These are phyloP conservation scores for Rhinocladiella mackenziei DNA, from an alignment of 2,329 filamentous ascomycete genomes.

Conservation along the genomic window DNA sequence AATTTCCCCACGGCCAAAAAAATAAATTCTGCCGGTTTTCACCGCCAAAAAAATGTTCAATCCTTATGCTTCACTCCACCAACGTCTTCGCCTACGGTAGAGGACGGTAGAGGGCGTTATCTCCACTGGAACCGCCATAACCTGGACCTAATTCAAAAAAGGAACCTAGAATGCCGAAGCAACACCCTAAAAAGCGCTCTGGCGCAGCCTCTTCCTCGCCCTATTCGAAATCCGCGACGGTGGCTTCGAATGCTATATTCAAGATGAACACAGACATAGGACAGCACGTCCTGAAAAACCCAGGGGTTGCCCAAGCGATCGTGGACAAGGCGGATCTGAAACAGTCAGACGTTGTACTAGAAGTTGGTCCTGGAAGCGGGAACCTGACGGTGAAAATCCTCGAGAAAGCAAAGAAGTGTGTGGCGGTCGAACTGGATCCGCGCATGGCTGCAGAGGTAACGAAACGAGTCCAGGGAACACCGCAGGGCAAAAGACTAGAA, in stretches of 20 bases:
- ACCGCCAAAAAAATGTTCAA: no score
- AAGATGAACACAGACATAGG: conserved; percentile 94
- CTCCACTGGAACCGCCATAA: no score
- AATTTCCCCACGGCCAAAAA: not conserved
- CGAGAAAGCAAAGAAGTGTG: conserved; percentile 76
- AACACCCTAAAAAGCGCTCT: conserved; percentile 52
- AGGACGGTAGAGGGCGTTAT: no score
- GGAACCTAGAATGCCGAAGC: conserved; percentile 57
- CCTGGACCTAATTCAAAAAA: no score
- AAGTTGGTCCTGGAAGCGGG: conserved; percentile 86
- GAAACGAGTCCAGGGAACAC: conserved; percentile 86
- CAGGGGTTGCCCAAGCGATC: conserved; percentile 75
- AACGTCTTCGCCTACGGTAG: no score
- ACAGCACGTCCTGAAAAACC: conserved; percentile 89
- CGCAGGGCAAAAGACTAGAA: conserved; percentile 77
- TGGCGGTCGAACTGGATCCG: conserved; percentile 89
- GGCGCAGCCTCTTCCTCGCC: conserved; percentile 36
- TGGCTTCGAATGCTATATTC: conserved; percentile 73
- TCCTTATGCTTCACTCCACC: no score
- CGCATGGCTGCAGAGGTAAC: conserved; percentile 95
- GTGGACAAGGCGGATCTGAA: conserved; percentile 85
- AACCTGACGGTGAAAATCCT: conserved; percentile 87
- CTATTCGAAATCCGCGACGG: conserved; percentile 45
- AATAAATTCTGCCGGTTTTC: conserved; percentile 18
- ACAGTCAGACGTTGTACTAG: conserved; percentile 82